These are phyloP conservation scores for Ceratocystis albifundus DNA, from an alignment of 2,329 filamentous ascomycete genomes.

Conservation along the genomic window DNA sequence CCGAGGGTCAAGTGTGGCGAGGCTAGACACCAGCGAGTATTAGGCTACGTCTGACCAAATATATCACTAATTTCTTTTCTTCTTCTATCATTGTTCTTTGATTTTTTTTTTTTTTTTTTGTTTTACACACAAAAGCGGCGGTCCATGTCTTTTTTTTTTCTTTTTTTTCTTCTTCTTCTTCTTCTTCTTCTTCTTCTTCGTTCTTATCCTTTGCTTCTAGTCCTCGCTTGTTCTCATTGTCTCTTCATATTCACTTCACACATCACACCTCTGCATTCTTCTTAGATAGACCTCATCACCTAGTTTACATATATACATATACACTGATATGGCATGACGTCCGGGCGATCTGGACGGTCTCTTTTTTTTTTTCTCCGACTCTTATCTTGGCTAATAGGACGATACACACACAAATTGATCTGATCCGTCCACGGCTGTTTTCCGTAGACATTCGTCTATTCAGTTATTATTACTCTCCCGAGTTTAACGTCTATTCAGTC, in stretches of 20 bases:
- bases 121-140: constrained; percentile 7
- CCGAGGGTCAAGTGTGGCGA: background rate
- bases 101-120: background rate
- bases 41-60: background rate
- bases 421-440: background rate
- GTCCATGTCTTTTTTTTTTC: no score
- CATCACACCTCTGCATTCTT: background rate
- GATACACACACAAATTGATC: background rate
- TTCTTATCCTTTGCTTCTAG: no score
- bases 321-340: background rate
- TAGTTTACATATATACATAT: background rate
- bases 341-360: background rate
- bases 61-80: background rate
- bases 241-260: constrained; percentile 9
- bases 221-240: background rate
- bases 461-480: background rate
- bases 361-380: background rate
- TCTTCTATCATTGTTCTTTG: background rate
- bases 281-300: background rate
- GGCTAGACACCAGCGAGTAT: background rate
- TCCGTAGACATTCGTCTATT: no score
- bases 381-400: background rate
- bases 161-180: no score
- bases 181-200: no score
- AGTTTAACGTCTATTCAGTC: background rate